These are phyloP conservation scores for Coelastrella sp. DNA, from an alignment of 139 green algal species.

Conservation along the genomic window DNA sequence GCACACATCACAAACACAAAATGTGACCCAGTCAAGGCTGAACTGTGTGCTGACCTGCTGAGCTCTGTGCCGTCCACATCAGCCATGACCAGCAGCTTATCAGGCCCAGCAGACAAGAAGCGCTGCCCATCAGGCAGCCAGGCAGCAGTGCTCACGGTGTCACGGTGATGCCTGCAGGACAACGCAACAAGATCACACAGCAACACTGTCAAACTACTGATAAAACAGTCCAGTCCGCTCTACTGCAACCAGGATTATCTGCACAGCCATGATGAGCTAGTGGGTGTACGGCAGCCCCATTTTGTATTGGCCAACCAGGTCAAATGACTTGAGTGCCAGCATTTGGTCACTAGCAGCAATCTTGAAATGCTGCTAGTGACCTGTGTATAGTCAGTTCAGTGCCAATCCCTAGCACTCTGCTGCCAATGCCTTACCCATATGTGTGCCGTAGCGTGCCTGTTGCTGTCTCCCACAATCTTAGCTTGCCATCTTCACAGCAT, in stretches of 20 bases:
- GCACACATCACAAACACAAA: not conserved
- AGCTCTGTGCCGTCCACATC: conserved; percentile 68
- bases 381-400: no score
- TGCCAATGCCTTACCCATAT: conserved; percentile 45
- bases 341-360: no score
- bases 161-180: conserved; percentile 59
- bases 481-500: conserved; percentile 65
- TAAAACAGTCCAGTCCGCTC: no score
- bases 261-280: no score
- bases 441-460: conserved; percentile 59
- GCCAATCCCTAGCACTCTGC: no score
- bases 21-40: not conserved
- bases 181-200: no score
- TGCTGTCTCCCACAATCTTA: conserved; percentile 75
- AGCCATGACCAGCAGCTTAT: conserved; percentile 77
- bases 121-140: conserved; percentile 87
- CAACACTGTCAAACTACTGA: no score
- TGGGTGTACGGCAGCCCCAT: no score
- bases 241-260: no score
- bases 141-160: conserved; percentile 75
- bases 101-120: conserved; percentile 80
- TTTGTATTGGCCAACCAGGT: no score
- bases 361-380: no score
- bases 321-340: no score
- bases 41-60: conserved; percentile 4